Evolutionary conservation across 768 basidiomycete genomes (phyloP).

Genomic region (Mycena metata): DNA sequence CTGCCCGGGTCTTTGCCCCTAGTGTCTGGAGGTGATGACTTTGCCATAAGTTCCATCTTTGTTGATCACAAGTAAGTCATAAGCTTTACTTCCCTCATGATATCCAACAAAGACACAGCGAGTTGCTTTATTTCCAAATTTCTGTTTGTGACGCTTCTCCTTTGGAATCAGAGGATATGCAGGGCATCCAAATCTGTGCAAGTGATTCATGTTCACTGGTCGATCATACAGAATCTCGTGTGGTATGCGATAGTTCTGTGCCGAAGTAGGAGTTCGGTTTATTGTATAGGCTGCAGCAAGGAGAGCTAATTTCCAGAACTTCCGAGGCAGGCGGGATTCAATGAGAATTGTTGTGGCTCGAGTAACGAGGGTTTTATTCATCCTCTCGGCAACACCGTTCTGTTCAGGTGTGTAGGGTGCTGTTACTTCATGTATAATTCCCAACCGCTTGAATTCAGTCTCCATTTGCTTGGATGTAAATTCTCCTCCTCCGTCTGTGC

Average conservation of each 20-base stretch:
- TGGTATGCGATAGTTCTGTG: constrained; percentile 1
- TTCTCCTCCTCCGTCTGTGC: background rate
- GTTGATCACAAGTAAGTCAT: background rate
- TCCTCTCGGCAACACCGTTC: constrained; percentile 42
- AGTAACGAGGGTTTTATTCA: constrained; percentile 39
- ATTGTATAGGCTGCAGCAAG: background rate
- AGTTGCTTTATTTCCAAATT: constrained; percentile 1
- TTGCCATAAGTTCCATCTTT: background rate
- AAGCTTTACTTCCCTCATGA: constrained; percentile 44
- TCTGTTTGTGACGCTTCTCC: constrained; percentile 2
- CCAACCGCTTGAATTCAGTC: constrained; percentile 23
- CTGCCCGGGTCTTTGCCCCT: too few species aligned
- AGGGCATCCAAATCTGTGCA: constrained; percentile 1
- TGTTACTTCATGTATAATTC: constrained; percentile 40
- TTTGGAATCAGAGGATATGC: constrained; percentile 12
- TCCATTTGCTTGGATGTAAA: constrained; percentile 6
- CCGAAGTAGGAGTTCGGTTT: background rate
- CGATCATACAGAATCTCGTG: constrained; percentile 4
- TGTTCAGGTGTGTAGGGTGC: constrained; percentile 22
- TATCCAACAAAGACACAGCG: constrained; percentile 29
- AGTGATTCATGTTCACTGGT: background rate
- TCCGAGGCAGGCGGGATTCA: constrained; percentile 4
- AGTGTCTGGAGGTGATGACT: background rate
- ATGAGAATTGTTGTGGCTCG: constrained; percentile 31
- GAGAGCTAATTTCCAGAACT: constrained; percentile 3